Evolutionary conservation across 495 filamentous ascomycete species (phyloP), one percentile per base, ranked within the genome.

Genomic region (Recurvomyces mirabilis): DNA sequence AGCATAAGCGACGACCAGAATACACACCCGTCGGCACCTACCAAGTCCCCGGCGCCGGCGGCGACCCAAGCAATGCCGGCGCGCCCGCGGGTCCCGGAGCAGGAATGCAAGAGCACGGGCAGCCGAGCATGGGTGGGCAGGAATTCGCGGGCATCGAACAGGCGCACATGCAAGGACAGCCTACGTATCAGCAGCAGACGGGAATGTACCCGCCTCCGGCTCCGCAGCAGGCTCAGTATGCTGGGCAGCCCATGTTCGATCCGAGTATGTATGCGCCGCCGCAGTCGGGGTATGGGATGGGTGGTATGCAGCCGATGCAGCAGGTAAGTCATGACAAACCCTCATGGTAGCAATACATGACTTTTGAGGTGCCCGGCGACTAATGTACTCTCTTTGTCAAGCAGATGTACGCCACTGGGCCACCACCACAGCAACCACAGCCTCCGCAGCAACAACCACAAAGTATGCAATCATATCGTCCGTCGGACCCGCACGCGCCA

Each of bases 191-290:
- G 54, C 79, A 86, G 51, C 74, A 75, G 55, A 78, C 73, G 30
- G 67, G 70, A 36, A 86, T 94, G 75, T 95, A 94, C 62, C 68
- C 77, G 10, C 74, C 74, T 12, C 77, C 84, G 38, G 82, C 86
- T 23, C 84, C 46, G 15, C 51, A 49, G 82, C 84, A 36, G 32
- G 41, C 41, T 35, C 39, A 38, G 41, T 46, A 49, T 21, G 28
- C 14, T 6, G 35, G 28, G 5, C 46, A 49, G 41, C 78, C 77
- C 53, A 91, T 94, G 75, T 94, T 85, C 57, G 60, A 72, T 40
- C 75, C 79, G 51, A 72, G 70, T 40, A 93, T 95, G 72, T 95
- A 95, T 65, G 73, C 74, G 24, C 46, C 41, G 40, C 47, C 52
- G 50, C 18, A 38, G 9, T 45, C 28, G 44, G n/a, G n/a, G n/a